Evolutionary conservation across 2,329 filamentous ascomycete species (phyloP).

Genomic region (Xylaria polymorpha): DNA sequence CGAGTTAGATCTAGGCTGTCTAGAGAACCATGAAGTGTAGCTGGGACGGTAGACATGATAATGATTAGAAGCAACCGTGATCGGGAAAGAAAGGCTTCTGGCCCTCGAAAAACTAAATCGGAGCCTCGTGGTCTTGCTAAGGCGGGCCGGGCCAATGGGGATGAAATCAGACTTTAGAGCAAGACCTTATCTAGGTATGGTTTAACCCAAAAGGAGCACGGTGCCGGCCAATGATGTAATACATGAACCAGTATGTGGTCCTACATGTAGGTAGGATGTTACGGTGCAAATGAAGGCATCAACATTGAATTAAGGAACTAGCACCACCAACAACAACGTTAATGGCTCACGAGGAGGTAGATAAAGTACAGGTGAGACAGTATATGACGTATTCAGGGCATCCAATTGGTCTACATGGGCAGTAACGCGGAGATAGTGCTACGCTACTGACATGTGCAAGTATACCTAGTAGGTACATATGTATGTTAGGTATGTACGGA

Average conservation of each 20-base stretch:
- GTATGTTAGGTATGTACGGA: no score
- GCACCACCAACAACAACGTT: not conserved
- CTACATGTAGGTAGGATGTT: not conserved
- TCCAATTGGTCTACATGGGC: not conserved
- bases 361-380: not conserved
- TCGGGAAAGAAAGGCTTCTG: not conserved
- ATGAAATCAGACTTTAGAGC: no score
- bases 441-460: no score
- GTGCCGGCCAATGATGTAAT: constrained; percentile 9
- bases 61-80: constrained; percentile 21
- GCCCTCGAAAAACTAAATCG: not conserved
- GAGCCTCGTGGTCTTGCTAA: not conserved
- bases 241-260: not conserved
- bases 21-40: not conserved
- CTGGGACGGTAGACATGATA: not conserved
- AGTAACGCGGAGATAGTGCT: not conserved
- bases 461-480: no score
- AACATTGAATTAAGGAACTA: not conserved
- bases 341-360: not conserved
- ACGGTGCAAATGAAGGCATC: no score
- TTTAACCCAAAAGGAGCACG: not conserved
- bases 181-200: no score
- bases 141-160: constrained; percentile 8
- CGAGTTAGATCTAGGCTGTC: not conserved
- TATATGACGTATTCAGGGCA: constrained; percentile 15